Evolutionary conservation across 495 filamentous ascomycete genomes (phyloP).

Genomic region (Aspergillus cavernicola): DNA sequence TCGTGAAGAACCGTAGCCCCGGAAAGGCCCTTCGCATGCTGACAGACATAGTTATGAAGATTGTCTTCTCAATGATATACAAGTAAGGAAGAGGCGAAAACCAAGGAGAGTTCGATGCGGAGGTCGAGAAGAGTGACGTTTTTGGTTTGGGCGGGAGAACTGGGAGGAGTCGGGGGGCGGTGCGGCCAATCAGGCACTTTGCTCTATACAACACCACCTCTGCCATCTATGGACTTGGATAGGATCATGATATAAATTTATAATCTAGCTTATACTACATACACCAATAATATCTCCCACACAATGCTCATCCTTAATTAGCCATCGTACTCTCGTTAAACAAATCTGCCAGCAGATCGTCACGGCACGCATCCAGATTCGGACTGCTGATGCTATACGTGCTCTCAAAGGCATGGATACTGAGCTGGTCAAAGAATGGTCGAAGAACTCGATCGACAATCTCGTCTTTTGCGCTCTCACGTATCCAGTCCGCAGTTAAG

Average conservation of each 20-base stretch:
- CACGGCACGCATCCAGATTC: slow-evolving; percentile 65
- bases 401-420: slow-evolving; percentile 86
- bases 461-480: slow-evolving; percentile 59
- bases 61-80: neutral
- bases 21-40: slow-evolving; percentile 20
- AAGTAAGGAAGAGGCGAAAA: slow-evolving; percentile 6
- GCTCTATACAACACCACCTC: slow-evolving; percentile 1
- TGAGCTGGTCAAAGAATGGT: slow-evolving; percentile 88
- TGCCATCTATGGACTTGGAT: too few species aligned
- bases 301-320: too few species aligned
- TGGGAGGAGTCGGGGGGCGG: slow-evolving; percentile 19
- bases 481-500: slow-evolving; percentile 42
- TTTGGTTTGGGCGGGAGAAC: slow-evolving; percentile 13
- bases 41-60: slow-evolving; percentile 22
- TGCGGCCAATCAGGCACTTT: slow-evolving; percentile 11
- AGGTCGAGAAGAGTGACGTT: slow-evolving; percentile 32
- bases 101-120: slow-evolving; percentile 15
- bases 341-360: slow-evolving; percentile 70
- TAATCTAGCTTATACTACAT: slow-evolving; percentile 7
- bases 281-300: too few species aligned
- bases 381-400: slow-evolving; percentile 78
- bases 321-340: slow-evolving; percentile 70
- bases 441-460: slow-evolving; percentile 69
- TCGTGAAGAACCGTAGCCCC: slow-evolving; percentile 24
- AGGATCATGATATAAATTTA: neutral